These are phyloP conservation scores for Agaricus bisporus DNA, from an alignment of 768 basidiomycete species.

Conservation along the genomic window DNA sequence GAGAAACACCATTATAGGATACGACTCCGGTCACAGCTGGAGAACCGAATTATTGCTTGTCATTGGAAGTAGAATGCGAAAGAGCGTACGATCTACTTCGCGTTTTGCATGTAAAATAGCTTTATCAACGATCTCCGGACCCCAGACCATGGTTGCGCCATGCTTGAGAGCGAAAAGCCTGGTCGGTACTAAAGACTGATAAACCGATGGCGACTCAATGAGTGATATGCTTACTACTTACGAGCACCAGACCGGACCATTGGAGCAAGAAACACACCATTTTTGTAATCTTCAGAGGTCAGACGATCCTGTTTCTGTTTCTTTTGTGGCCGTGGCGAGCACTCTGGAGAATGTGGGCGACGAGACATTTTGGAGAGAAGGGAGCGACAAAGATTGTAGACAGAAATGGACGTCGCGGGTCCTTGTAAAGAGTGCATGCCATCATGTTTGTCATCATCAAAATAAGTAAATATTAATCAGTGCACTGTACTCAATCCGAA, in stretches of 20 bases:
- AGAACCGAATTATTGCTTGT: background rate
- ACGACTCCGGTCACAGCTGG: slow-evolving; percentile 82
- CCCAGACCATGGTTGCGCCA: slow-evolving; percentile 93
- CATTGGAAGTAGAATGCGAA: background rate
- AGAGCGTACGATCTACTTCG: slow-evolving; percentile 74
- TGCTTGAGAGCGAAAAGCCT: slow-evolving; percentile 85
- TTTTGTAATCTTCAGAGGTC: slow-evolving; percentile 70
- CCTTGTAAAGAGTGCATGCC: too few species aligned
- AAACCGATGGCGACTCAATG: slow-evolving; percentile 4
- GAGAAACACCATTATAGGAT: slow-evolving; percentile 77
- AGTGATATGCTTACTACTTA: slow-evolving; percentile 34
- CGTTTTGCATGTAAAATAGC: slow-evolving; percentile 85
- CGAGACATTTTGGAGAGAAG: slow-evolving; percentile 36
- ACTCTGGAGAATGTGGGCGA: slow-evolving; percentile 45
- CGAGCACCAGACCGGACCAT: slow-evolving; percentile 95
- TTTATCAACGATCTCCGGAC: slow-evolving; percentile 94
- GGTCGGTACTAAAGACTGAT: slow-evolving; percentile 59
- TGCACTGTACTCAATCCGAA: background rate
- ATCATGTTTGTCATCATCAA: background rate
- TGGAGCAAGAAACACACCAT: slow-evolving; percentile 92
- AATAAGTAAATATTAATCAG: background rate
- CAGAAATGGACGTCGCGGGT: too few species aligned
- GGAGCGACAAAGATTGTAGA: background rate
- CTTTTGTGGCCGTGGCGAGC: slow-evolving; percentile 44
- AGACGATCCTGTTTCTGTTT: slow-evolving; percentile 53